These are phyloP conservation scores for Prunus mongolica DNA, from an alignment of 306 rosid genomes.

Conservation along the genomic window DNA sequence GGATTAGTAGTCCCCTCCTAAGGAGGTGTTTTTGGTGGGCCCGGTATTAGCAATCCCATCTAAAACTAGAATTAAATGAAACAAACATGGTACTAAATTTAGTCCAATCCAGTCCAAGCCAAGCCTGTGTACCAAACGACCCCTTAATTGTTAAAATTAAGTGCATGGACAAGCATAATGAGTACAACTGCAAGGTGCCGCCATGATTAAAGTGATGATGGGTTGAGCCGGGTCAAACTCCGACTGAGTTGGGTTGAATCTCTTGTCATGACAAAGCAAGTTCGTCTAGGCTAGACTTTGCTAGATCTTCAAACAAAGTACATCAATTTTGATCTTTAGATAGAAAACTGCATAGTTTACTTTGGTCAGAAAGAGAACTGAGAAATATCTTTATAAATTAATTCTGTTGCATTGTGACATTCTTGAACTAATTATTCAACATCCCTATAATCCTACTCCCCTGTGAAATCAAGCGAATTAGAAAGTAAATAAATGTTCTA, in stretches of 20 bases:
- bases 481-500: background rate
- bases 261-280: background rate
- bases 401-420: slow-evolving; percentile 2
- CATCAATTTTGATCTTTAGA: background rate
- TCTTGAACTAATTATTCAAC: slow-evolving; percentile 5
- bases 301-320: background rate
- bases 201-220: background rate
- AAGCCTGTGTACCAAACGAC: too few species aligned
- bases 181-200: background rate
- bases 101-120: too few species aligned
- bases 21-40: too few species aligned
- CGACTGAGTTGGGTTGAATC: background rate
- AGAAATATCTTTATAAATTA: background rate
- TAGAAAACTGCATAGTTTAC: background rate
- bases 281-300: background rate
- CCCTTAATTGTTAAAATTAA: too few species aligned
- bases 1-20: too few species aligned
- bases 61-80: too few species aligned
- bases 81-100: too few species aligned
- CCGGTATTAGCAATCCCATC: too few species aligned
- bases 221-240: background rate
- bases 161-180: too few species aligned
- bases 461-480: slow-evolving; percentile 16
- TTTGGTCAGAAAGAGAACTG: background rate
- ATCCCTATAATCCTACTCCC: background rate